phyloP scores from a whole-genome alignment of 345 rosid species.

The Brassica juncea region DNA sequence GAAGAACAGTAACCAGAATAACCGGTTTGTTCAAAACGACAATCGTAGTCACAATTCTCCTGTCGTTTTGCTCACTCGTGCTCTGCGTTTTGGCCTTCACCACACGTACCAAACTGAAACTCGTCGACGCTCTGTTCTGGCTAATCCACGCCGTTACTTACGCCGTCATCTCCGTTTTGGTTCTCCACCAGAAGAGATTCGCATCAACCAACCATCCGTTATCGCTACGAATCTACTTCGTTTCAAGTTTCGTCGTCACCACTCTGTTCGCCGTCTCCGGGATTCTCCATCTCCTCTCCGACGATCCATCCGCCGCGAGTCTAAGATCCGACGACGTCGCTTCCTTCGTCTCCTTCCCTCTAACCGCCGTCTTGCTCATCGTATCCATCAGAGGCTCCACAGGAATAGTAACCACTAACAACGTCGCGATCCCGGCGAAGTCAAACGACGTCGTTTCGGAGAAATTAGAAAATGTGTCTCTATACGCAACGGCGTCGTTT shows the following conservation, averaged over 20 bases:
- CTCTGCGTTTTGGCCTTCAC: slow-evolving; percentile 56
- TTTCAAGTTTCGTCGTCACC: slow-evolving; percentile 46
- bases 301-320: slow-evolving; percentile 32
- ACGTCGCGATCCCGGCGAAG: neutral
- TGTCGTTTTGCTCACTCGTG: slow-evolving; percentile 51
- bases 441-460: slow-evolving; percentile 41
- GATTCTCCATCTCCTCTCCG: slow-evolving; percentile 48
- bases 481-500: slow-evolving; percentile 70
- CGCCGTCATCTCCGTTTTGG: slow-evolving; percentile 56
- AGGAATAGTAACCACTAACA: slow-evolving; percentile 42
- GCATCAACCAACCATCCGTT: slow-evolving; percentile 60
- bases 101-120: slow-evolving; percentile 42
- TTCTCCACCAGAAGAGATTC: slow-evolving; percentile 73
- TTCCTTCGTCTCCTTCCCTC: slow-evolving; percentile 53
- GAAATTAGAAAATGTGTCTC: slow-evolving; percentile 50
- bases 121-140: slow-evolving; percentile 61
- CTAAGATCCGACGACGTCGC: slow-evolving; percentile 60
- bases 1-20: slow-evolving; percentile 44
- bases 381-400: slow-evolving; percentile 72
- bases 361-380: slow-evolving; percentile 54
- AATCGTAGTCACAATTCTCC: slow-evolving; percentile 42
- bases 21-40: slow-evolving; percentile 60
- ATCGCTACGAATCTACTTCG: slow-evolving; percentile 67
- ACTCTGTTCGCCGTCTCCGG: slow-evolving; percentile 61
- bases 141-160: slow-evolving; percentile 71